phyloP scores from a whole-genome alignment of 768 basidiomycete genomes.

The Aureoboletus auriporus region DNA sequence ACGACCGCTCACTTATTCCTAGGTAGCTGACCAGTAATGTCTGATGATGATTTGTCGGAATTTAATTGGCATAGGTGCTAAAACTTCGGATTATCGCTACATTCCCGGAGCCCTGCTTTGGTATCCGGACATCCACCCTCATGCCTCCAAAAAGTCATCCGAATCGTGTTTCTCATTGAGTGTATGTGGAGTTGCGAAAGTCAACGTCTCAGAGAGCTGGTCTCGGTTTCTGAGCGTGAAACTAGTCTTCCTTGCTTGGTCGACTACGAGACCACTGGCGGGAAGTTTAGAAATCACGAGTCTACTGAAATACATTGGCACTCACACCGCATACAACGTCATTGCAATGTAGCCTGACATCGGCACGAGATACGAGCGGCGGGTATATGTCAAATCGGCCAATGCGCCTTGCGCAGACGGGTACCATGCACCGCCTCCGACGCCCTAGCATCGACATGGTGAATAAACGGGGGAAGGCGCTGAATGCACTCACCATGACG shows the following conservation, averaged over 20 bases:
- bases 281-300: neutral
- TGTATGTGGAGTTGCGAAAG: neutral
- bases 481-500: conserved; percentile 44
- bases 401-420: conserved; percentile 57
- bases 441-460: conserved; percentile 34
- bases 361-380: conserved; percentile 58
- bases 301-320: conserved; percentile 1
- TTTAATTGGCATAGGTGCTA: conserved; percentile 13
- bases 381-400: conserved; percentile 46
- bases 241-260: conserved; percentile 44
- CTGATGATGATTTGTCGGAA: conserved; percentile 8
- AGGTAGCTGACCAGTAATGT: conserved; percentile 4
- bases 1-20: neutral
- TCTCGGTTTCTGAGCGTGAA: conserved; percentile 51
- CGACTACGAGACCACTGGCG: conserved; percentile 49
- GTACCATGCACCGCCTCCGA: conserved; percentile 68
- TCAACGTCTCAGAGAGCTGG: conserved; percentile 29
- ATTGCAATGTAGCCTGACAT: conserved; percentile 56
- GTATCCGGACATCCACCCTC: conserved; percentile 1
- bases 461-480: neutral
- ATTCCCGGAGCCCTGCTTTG: neutral
- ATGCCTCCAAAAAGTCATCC: conserved; percentile 12
- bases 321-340: conserved; percentile 55
- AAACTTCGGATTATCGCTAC: neutral
- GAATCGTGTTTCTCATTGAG: conserved; percentile 12